Conservation (phyloP, 2,329 filamentous ascomycete genomes). For the Cercospora sp. region DNA sequence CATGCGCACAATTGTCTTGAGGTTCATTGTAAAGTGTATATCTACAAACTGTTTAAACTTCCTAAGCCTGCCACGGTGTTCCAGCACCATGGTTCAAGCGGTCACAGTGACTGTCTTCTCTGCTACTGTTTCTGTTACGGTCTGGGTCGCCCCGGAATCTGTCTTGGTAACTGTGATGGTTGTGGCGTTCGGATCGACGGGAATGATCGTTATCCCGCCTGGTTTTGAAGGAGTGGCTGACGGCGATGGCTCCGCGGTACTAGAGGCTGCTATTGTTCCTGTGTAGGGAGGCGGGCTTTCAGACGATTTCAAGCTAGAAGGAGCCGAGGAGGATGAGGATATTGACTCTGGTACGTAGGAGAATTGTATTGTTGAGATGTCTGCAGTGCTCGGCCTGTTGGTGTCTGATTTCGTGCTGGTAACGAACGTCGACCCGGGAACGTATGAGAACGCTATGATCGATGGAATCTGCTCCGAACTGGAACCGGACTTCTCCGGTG, state of each 20-base stretch:
- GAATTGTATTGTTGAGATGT: background rate
- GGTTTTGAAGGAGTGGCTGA: background rate
- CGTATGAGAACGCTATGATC: background rate
- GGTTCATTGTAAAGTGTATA: background rate
- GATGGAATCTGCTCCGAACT: background rate
- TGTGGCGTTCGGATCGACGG: conserved; percentile 25
- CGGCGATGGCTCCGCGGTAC: background rate
- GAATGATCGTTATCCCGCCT: conserved; percentile 32
- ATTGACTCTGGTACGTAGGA: background rate
- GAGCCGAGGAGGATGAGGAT: background rate
- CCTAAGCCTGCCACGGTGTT: background rate
- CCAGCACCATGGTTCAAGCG: background rate
- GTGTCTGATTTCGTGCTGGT: background rate
- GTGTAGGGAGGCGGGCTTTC: background rate
- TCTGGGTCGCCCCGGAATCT: conserved; percentile 21
- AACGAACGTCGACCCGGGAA: background rate
- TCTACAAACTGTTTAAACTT: background rate
- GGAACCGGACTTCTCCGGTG: background rate
- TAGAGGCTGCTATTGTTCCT: background rate
- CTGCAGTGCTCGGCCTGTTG: background rate
- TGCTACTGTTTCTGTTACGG: conserved; percentile 26
- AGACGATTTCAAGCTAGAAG: background rate
- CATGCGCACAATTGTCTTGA: background rate
- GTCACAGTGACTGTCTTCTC: conserved; percentile 25
- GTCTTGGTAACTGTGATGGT: conserved; percentile 29